A percentile compares a stretch with the other conserved stretches of the same genome.
phyloP scores from a whole-genome alignment of 106 monocot species.

The Acanthochlamys bracteata region DNA sequence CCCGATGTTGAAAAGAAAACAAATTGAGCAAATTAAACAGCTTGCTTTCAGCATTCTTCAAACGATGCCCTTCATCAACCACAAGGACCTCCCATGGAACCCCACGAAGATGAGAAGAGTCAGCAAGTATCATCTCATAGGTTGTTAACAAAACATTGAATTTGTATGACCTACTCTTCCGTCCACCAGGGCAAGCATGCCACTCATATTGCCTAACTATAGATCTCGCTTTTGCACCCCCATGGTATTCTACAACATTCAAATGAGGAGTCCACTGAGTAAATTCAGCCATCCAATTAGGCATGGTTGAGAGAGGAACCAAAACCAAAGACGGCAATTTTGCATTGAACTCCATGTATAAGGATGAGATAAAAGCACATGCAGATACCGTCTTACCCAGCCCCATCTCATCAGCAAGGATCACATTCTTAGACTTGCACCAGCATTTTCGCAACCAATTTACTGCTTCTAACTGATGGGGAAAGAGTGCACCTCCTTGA shows the following conservation, averaged over 20 bases:
- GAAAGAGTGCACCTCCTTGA: slow-evolving; percentile 79
- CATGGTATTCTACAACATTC: slow-evolving; percentile 96
- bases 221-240: slow-evolving; percentile 76
- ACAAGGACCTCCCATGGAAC: slow-evolving; percentile 90
- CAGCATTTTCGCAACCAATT: slow-evolving; percentile 96
- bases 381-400: slow-evolving; percentile 93
- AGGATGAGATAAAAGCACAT: slow-evolving; percentile 82
- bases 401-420: slow-evolving; percentile 99
- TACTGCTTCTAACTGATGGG: slow-evolving; percentile 92
- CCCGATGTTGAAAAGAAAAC: slow-evolving; percentile 84
- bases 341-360: slow-evolving; percentile 69
- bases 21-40: slow-evolving; percentile 82
- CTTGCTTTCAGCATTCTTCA: slow-evolving; percentile 90
- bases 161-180: slow-evolving; percentile 40
- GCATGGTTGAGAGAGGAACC: slow-evolving; percentile 97
- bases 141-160: slow-evolving; percentile 89
- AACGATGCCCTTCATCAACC: slow-evolving; percentile 92
- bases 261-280: slow-evolving; percentile 83
- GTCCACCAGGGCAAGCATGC: slow-evolving; percentile 49
- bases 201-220: slow-evolving; percentile 84
- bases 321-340: slow-evolving; percentile 71
- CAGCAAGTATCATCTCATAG: slow-evolving; percentile 92
- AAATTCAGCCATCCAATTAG: slow-evolving; percentile 95
- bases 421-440: slow-evolving; percentile 88
- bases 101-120: slow-evolving; percentile 60